A percentile compares a stretch with the other conserved stretches of the same genome.
These are phyloP conservation scores for Jasminum sambac DNA, from an alignment of 257 asterid genomes.

Conservation along the genomic window DNA sequence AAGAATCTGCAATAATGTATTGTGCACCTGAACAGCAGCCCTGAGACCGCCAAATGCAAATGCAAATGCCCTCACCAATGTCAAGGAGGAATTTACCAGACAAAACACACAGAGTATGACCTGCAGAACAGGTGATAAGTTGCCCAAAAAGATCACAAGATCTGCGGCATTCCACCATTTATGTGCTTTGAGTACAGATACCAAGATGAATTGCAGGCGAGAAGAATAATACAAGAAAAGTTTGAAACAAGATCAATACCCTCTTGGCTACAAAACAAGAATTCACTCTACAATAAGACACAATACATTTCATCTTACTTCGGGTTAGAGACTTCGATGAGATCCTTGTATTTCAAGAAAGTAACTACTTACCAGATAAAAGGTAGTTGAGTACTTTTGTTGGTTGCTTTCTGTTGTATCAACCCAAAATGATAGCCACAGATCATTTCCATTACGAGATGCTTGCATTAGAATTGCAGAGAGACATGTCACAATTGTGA, in stretches of 20 bases:
- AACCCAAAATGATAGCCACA: conserved; percentile 97
- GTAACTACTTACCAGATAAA: conserved; percentile 65
- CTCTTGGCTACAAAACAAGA: neutral
- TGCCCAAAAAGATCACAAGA: neutral
- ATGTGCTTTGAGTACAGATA: neutral
- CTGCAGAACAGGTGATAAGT: conserved; percentile 44
- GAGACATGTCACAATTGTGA: conserved; percentile 55
- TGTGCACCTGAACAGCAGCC: conserved; percentile 81
- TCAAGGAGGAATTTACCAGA: conserved; percentile 67
- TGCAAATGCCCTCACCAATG: conserved; percentile 82
- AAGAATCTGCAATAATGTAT: conserved; percentile 58
- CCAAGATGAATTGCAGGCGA: neutral
- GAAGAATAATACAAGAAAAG: neutral
- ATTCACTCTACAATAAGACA: neutral
- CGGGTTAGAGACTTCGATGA: conserved; percentile 7
- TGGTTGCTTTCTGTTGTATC: conserved; percentile 61
- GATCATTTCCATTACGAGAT: conserved; percentile 93
- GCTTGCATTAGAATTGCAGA: conserved; percentile 96
- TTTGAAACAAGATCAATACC: neutral
- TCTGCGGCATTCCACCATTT: neutral
- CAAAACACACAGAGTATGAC: conserved; percentile 70
- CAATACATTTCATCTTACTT: conserved; percentile 1
- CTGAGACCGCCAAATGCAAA: conserved; percentile 92
- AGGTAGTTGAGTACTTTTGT: conserved; percentile 59
- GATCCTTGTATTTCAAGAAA: conserved; percentile 8